Conservation (phyloP, 176 grass and related monocot species). For the Calamus simplicifolius region DNA sequence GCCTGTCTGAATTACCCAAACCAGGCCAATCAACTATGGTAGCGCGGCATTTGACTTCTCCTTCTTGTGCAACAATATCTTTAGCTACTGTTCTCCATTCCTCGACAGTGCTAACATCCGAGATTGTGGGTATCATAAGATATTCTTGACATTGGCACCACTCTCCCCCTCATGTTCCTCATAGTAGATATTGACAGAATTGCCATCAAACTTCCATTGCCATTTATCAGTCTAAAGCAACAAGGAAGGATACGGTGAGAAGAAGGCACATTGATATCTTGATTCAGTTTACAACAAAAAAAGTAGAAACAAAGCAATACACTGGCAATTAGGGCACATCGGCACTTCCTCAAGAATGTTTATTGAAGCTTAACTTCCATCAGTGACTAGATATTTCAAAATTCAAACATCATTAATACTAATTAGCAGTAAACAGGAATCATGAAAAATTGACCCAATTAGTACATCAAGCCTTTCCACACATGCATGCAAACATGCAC, state of each 20-base stretch:
- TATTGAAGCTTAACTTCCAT: no score
- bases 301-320: not conserved
- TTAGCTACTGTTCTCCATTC: slow-evolving; percentile 72
- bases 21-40: slow-evolving; percentile 98
- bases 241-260: not conserved
- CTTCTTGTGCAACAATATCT: slow-evolving; percentile 62
- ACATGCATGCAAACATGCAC: no score
- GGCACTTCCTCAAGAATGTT: no score
- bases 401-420: no score
- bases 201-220: slow-evolving; percentile 74
- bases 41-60: slow-evolving; percentile 54
- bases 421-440: no score
- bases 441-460: no score
- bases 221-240: slow-evolving; percentile 71
- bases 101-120: slow-evolving; percentile 93
- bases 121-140: slow-evolving; percentile 95
- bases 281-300: slow-evolving; percentile 15
- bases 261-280: not conserved
- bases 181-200: slow-evolving; percentile 59
- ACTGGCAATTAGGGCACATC: no score
- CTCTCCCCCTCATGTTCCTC: slow-evolving; percentile 49
- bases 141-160: slow-evolving; percentile 57
- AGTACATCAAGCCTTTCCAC: no score
- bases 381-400: no score
- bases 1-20: slow-evolving; percentile 88